Conservation (phyloP, 352 stramenopile genomes). For the Globisporangium abappressorium region DNA sequence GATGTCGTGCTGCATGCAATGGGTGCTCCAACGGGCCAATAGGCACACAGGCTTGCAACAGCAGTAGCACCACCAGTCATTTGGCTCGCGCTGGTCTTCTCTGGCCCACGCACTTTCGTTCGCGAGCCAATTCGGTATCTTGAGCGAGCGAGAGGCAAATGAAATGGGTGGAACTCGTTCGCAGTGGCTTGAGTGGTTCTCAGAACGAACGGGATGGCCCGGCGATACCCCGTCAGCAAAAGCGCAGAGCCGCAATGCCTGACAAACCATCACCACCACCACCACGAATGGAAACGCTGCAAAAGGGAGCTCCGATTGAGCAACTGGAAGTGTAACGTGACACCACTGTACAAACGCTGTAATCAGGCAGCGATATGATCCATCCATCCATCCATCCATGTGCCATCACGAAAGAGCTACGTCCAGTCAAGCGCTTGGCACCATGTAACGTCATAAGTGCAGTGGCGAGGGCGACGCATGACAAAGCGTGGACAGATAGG, state of each 20-base stretch:
- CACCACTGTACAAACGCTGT: neutral
- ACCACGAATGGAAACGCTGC: neutral
- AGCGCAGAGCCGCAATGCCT: neutral
- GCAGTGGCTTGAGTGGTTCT: constrained; percentile 10
- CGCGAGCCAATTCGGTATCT: constrained; percentile 2
- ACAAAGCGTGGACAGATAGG: neutral
- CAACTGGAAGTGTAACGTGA: neutral
- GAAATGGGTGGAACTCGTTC: constrained; percentile 12
- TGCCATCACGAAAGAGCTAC: neutral
- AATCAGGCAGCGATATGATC: constrained; percentile 2
- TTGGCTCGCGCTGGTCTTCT: neutral
- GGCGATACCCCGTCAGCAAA: constrained; percentile 7
- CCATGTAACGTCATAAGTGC: neutral
- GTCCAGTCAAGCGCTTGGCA: neutral
- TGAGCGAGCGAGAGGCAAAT: neutral
- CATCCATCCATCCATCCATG: neutral
- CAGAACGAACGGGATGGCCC: constrained; percentile 3
- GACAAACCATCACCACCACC: neutral
- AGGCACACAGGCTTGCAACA: neutral
- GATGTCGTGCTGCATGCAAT: neutral
- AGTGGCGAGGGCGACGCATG: neutral
- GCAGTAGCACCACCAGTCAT: constrained; percentile 1
- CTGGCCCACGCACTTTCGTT: neutral
- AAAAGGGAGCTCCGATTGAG: neutral
- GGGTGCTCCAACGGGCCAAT: neutral